phyloP scores from a whole-genome alignment of 1,284 basidiomycete genomes.

The Ganoderma sp. region DNA sequence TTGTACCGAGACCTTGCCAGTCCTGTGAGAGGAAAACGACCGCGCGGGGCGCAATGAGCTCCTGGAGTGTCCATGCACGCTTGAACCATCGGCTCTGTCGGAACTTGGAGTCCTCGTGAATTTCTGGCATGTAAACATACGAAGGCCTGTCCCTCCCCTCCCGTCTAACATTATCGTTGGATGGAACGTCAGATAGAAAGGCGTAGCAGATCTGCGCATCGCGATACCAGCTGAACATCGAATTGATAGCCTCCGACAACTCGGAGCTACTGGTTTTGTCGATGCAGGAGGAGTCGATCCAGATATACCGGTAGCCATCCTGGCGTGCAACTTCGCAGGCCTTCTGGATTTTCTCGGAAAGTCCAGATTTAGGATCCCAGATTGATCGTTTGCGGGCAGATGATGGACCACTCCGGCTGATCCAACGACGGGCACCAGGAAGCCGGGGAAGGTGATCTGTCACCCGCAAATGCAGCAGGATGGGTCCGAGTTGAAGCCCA shows the following conservation, averaged over 20 bases:
- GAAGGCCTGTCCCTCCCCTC: too few species aligned
- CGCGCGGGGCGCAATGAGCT: slow-evolving; percentile 3
- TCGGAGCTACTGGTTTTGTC: slow-evolving; percentile 16
- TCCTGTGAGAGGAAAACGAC: slow-evolving; percentile 1
- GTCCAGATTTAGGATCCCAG: background rate
- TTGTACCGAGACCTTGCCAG: background rate
- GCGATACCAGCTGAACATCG: slow-evolving; percentile 13
- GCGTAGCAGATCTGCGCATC: slow-evolving; percentile 12
- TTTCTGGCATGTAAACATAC: too few species aligned
- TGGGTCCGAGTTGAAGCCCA: too few species aligned
- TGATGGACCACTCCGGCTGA: too few species aligned
- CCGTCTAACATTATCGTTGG: too few species aligned
- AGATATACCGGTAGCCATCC: slow-evolving; percentile 8
- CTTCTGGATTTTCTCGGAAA: slow-evolving; percentile 7
- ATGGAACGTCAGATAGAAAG: slow-evolving; percentile 13
- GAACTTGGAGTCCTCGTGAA: background rate
- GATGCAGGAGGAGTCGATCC: slow-evolving; percentile 18
- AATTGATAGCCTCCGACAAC: slow-evolving; percentile 14
- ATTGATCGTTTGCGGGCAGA: background rate
- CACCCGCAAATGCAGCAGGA: too few species aligned
- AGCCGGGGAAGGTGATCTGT: too few species aligned
- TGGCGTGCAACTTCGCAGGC: slow-evolving; percentile 5
- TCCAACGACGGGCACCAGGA: too few species aligned
- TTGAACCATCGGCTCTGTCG: background rate
- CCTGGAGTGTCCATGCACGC: slow-evolving; percentile 12